These are phyloP conservation scores for Rhodosporidiobolus odoratus DNA, from an alignment of 768 basidiomycete genomes.

Conservation along the genomic window DNA sequence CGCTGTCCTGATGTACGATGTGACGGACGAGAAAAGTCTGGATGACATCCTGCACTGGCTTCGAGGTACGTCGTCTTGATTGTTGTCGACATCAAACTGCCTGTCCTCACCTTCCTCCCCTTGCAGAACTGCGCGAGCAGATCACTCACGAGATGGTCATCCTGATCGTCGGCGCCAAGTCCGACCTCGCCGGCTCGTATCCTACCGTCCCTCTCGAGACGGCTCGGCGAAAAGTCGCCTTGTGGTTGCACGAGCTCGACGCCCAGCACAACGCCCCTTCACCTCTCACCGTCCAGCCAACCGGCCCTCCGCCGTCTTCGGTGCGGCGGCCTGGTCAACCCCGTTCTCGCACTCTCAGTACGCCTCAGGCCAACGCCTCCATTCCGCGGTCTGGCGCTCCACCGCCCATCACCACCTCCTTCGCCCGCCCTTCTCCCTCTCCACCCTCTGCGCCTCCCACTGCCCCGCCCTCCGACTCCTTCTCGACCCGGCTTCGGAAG, in stretches of 20 bases:
- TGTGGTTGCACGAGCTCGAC: slow-evolving; percentile 58
- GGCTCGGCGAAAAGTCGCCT: slow-evolving; percentile 73
- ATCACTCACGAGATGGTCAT: slow-evolving; percentile 66
- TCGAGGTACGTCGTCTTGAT: slow-evolving; percentile 56
- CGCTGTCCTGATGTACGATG: slow-evolving; percentile 89
- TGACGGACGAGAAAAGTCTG: slow-evolving; percentile 81
- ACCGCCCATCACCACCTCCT: slow-evolving; percentile 1
- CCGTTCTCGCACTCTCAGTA: slow-evolving; percentile 15
- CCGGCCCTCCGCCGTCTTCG: neutral
- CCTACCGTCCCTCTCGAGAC: slow-evolving; percentile 55
- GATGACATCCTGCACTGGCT: slow-evolving; percentile 85
- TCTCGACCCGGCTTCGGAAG: slow-evolving; percentile 10
- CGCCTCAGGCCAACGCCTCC: slow-evolving; percentile 2
- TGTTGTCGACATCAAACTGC: rapidly evolving
- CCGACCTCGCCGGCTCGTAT: slow-evolving; percentile 41
- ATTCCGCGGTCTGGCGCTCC: neutral
- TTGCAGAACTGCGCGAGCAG: slow-evolving; percentile 44
- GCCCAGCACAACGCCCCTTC: slow-evolving; percentile 4
- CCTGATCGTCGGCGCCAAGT: slow-evolving; percentile 88
- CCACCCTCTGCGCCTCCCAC: slow-evolving; percentile 1
- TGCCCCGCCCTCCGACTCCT: slow-evolving; percentile 2
- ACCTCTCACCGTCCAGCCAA: neutral
- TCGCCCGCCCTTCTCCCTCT: neutral
- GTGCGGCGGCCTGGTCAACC: slow-evolving; percentile 15
- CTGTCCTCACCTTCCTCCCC: slow-evolving; percentile 20